Conservation (phyloP, 2,329 filamentous ascomycete species). For the Fusarium avenaceum region DNA sequence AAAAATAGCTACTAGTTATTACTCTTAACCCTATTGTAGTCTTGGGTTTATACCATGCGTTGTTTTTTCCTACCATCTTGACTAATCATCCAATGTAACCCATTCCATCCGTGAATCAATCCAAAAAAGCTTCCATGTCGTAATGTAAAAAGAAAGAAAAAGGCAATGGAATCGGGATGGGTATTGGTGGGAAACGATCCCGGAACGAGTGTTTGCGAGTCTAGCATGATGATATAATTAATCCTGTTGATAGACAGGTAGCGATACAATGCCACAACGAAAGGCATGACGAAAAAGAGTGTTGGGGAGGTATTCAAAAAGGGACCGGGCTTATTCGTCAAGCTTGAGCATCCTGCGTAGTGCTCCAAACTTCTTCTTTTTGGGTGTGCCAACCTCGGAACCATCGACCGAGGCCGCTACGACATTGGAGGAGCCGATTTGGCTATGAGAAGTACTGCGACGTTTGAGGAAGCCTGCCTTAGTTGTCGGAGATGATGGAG, state of each 20-base stretch:
- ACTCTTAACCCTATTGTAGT: constrained; percentile 18
- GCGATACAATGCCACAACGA: background rate
- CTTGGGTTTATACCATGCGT: constrained; percentile 11
- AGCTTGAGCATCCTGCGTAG: constrained; percentile 75
- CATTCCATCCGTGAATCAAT: constrained; percentile 16
- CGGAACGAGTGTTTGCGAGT: constrained; percentile 20
- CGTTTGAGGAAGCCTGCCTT: constrained; percentile 54
- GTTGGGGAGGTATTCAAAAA: too few relatives aligned
- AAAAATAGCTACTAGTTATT: constrained; percentile 38
- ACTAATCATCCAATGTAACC: constrained; percentile 6
- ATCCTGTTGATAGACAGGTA: background rate
- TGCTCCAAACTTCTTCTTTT: constrained; percentile 76
- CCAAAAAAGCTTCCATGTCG: constrained; percentile 15
- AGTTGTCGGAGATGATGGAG: constrained; percentile 49
- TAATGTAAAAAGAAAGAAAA: constrained; percentile 1
- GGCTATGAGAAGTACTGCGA: constrained; percentile 55
- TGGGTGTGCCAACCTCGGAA: constrained; percentile 44
- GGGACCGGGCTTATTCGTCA: constrained; percentile 56
- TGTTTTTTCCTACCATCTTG: constrained; percentile 13
- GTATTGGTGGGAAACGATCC: constrained; percentile 4
- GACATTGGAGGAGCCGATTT: constrained; percentile 36
- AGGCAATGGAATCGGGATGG: background rate
- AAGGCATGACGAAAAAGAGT: background rate
- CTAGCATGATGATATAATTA: background rate
- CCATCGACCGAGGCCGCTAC: constrained; percentile 26